phyloP scores from a whole-genome alignment of 768 basidiomycete genomes.

The Kockovaella imperatae region DNA sequence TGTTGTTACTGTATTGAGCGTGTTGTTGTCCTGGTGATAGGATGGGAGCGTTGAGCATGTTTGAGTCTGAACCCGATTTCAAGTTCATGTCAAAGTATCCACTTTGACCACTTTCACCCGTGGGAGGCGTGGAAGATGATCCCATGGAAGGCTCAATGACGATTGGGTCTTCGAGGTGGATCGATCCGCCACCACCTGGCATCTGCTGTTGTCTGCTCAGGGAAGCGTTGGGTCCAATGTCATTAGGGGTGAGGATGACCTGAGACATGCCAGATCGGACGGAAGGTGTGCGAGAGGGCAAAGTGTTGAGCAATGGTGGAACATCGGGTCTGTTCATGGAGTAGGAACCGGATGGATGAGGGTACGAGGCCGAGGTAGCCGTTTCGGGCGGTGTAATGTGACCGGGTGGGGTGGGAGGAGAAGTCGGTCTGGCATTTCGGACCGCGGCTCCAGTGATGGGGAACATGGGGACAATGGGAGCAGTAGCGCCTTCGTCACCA shows the following conservation, averaged over 20 bases:
- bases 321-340: conserved; percentile 11
- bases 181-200: conserved; percentile 4
- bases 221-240: no score
- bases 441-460: conserved; percentile 16
- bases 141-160: conserved; percentile 15
- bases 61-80: no score
- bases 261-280: conserved; percentile 22
- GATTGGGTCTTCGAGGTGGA: conserved; percentile 19
- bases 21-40: not conserved
- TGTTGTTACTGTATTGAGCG: no score
- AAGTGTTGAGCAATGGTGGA: conserved; percentile 17
- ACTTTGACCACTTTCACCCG: not conserved
- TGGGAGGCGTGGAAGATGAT: not conserved
- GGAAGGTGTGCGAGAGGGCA: conserved; percentile 21
- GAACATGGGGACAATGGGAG: conserved; percentile 32
- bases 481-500: conserved; percentile 38
- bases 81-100: conserved; percentile 39
- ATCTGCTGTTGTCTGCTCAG: conserved; percentile 8
- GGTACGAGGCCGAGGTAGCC: conserved; percentile 4
- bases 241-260: conserved; percentile 32
- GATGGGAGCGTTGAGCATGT: no score
- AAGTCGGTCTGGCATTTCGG: no score
- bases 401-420: conserved; percentile 33
- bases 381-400: no score
- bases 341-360: not conserved